Evolutionary conservation across 2,329 filamentous ascomycete species (phyloP).

Genomic region (Ophiostoma triangulosporum): DNA sequence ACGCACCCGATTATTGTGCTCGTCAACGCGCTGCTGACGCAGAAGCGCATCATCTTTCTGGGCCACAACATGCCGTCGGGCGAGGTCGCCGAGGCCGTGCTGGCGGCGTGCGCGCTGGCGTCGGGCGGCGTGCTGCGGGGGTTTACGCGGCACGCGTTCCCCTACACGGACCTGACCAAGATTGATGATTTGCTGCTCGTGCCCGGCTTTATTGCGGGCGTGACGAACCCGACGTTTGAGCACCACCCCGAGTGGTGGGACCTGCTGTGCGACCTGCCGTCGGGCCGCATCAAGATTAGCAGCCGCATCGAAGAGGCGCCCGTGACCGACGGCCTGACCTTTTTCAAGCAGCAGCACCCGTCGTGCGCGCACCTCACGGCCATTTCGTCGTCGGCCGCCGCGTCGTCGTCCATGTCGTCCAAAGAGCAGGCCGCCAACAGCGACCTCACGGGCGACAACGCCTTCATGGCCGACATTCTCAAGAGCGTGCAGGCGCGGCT

Average conservation of each 20-base stretch:
- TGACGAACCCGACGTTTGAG: slow-evolving; percentile 93
- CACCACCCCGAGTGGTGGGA: slow-evolving; percentile 98
- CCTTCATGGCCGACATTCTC: slow-evolving; percentile 79
- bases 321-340: slow-evolving; percentile 70
- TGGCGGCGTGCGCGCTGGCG: slow-evolving; percentile 88
- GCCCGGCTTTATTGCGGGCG: slow-evolving; percentile 92
- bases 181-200: slow-evolving; percentile 93
- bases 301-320: slow-evolving; percentile 70
- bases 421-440: slow-evolving; percentile 17
- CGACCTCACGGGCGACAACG: slow-evolving; percentile 73
- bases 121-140: slow-evolving; percentile 86
- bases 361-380: slow-evolving; percentile 37
- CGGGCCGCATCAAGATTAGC: slow-evolving; percentile 88
- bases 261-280: slow-evolving; percentile 81
- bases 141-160: slow-evolving; percentile 92
- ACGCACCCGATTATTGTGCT: slow-evolving; percentile 94
- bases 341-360: slow-evolving; percentile 73
- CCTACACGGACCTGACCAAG: slow-evolving; percentile 95
- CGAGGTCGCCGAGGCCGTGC: slow-evolving; percentile 92
- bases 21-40: slow-evolving; percentile 85
- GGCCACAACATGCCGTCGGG: slow-evolving; percentile 91
- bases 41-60: slow-evolving; percentile 92
- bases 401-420: slow-evolving; percentile 18
- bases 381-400: slow-evolving; percentile 23
- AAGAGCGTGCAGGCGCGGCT: slow-evolving; percentile 74